Base-by-base conservation (phyloP, 225 moss, liverwort and hornwort genomes). In the Pleurozium schreberi region DNA sequence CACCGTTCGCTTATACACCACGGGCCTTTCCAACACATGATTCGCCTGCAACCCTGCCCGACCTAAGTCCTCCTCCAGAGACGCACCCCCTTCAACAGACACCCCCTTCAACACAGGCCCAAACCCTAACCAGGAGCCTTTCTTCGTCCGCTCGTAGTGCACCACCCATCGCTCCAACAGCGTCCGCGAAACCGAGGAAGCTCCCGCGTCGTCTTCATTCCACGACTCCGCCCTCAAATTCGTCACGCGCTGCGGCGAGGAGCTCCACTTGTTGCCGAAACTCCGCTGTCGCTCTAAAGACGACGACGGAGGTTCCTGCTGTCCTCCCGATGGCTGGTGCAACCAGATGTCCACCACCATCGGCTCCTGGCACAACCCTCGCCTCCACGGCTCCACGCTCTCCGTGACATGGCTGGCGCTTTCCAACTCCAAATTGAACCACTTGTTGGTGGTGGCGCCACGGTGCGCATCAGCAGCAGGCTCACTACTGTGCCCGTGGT, bases 341-440 rank as follows among this genome's bases (percentile, higher is more conserved):
- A 97, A 83, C 91, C 96, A 88, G 47, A 99, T 92, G 86, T 99
- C 99, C 89, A 99, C 96, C 86, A 96, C 96, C 96, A 99, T 96
- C 75, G 99, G 97, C 89, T 96, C 96, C 75, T 92, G 93, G 88
- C 92, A 86, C 80, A 88, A 75, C 71, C 96, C 97, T 59, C 96
- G 90, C 64, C 85, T 92, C 99, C 99, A 99, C 22, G 94, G 91
- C 84, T 99, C 99, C 91, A 93, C 99, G 85, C 93, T 94, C 80
- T 96, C 97, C 83, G 73, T 66, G 60, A 95, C 93, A 73, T 94
- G 92, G 80, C 88, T 89, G 62, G 91, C 93, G 88, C 92, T 96
- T 67, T 96, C 99, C 93, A 95, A 93, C 91, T 97, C 97, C 92
- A 99, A 88, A 92, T 99, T 99, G 92, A 99, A 99, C 99, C 99